phyloP scores from a whole-genome alignment of 2,329 filamentous ascomycete genomes.

The Epichloe festucae region DNA sequence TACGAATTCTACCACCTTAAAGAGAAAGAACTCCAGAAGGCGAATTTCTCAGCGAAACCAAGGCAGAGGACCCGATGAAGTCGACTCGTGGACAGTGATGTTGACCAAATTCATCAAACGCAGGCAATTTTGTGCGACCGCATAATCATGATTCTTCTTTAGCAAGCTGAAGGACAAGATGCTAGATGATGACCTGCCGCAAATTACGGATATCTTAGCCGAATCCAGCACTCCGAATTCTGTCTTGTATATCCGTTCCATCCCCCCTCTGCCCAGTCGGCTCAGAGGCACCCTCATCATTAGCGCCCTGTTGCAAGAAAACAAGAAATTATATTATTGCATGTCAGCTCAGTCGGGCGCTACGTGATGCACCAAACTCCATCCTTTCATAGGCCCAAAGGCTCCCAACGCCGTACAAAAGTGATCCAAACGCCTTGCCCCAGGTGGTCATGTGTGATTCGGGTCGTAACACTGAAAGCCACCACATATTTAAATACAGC shows the following conservation, averaged over 20 bases:
- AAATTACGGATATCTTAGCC: neutral
- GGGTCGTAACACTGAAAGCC: neutral
- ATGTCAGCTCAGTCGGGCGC: neutral
- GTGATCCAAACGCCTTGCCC: conserved; percentile 6
- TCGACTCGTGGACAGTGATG: no score
- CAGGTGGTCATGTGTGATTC: neutral
- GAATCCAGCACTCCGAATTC: neutral
- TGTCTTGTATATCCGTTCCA: neutral
- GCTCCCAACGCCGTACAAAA: conserved; percentile 2
- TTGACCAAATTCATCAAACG: neutral
- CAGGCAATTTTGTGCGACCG: neutral
- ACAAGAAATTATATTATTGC: neutral
- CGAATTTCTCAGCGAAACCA: no score
- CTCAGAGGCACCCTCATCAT: neutral
- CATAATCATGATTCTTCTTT: neutral
- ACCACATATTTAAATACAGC: neutral
- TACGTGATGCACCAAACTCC: neutral
- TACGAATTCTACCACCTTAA: no score
- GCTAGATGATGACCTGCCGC: neutral
- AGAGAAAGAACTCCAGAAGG: no score
- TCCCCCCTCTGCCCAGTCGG: neutral
- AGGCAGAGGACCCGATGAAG: no score
- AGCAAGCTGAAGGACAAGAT: neutral
- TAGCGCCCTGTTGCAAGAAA: neutral
- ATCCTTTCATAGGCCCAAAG: neutral